Conservation (phyloP, 2,329 filamentous ascomycete species). For the Aspergillus brunneoviolaceus region DNA sequence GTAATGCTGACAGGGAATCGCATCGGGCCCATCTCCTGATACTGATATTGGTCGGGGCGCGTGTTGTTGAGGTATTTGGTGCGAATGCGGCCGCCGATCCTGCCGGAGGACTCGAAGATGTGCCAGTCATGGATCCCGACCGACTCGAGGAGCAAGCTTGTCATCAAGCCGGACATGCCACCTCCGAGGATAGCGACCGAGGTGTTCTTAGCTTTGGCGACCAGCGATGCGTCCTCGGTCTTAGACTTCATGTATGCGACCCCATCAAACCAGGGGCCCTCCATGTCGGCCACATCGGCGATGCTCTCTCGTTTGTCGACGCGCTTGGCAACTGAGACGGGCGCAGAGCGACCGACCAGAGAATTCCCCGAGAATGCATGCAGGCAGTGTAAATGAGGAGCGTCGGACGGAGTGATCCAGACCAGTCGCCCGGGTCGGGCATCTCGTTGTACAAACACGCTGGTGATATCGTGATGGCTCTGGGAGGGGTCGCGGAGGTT, state of each 20-base stretch:
- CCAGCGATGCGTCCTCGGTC: constrained; percentile 25
- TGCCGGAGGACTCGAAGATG: constrained; percentile 44
- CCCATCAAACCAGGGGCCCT: constrained; percentile 44
- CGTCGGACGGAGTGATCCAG: constrained; percentile 35
- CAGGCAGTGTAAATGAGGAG: constrained; percentile 33
- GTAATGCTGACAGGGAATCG: constrained; percentile 44
- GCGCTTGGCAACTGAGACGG: constrained; percentile 19
- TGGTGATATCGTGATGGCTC: constrained; percentile 48
- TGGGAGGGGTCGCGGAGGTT: constrained; percentile 27
- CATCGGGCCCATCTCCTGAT: constrained; percentile 49
- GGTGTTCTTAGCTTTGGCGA: constrained; percentile 32
- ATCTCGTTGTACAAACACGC: constrained; percentile 38
- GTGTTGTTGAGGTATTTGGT: constrained; percentile 46
- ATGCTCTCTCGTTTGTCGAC: constrained; percentile 27
- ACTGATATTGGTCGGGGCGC: constrained; percentile 35
- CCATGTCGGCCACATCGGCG: constrained; percentile 36
- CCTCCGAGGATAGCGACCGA: constrained; percentile 41
- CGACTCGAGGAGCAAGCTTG: constrained; percentile 44
- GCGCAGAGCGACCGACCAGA: background rate
- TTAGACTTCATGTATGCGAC: constrained; percentile 37
- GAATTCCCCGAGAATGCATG: constrained; percentile 33
- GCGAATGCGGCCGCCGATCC: constrained; percentile 46
- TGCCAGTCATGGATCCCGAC: constrained; percentile 49
- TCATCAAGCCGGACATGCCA: constrained; percentile 39
- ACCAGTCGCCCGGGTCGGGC: constrained; percentile 47